These are phyloP conservation scores for Nicotiana attenuata DNA, from an alignment of 257 asterid species.

Conservation along the genomic window DNA sequence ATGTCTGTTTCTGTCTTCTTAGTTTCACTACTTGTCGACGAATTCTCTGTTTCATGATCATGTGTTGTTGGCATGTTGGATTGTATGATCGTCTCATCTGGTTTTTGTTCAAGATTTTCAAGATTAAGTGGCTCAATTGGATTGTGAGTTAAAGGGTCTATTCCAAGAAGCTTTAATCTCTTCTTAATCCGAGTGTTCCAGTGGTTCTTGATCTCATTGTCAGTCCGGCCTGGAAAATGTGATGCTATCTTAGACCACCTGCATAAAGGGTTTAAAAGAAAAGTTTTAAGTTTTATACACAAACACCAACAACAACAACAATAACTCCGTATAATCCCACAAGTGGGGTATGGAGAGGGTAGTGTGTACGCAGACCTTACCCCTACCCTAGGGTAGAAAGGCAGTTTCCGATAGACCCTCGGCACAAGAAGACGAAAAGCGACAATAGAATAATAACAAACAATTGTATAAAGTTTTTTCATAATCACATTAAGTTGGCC, in stretches of 20 bases:
- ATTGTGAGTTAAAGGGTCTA: constrained; percentile 45
- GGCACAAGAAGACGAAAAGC: too few relatives aligned
- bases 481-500: too few relatives aligned
- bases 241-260: constrained; percentile 82
- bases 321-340: too few relatives aligned
- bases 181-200: constrained; percentile 78
- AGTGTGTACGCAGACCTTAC: too few relatives aligned
- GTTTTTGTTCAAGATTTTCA: neutral
- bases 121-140: constrained; percentile 29
- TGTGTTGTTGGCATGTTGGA: neutral
- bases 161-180: constrained; percentile 38
- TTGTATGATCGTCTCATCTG: neutral
- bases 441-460: too few relatives aligned
- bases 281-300: too few relatives aligned
- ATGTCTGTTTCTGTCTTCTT: neutral
- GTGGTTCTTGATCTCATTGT: constrained; percentile 59
- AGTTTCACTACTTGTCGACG: neutral
- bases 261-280: neutral
- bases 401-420: too few relatives aligned
- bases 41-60: neutral
- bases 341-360: too few relatives aligned
- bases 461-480: too few relatives aligned
- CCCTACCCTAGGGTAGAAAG: too few relatives aligned
- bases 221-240: constrained; percentile 66
- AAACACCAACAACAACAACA: too few relatives aligned